Evolutionary conservation across 73 alveolate genomes (phyloP), one percentile per base, ranked within the genome.

Genomic region (Symbiodinium natans): DNA sequence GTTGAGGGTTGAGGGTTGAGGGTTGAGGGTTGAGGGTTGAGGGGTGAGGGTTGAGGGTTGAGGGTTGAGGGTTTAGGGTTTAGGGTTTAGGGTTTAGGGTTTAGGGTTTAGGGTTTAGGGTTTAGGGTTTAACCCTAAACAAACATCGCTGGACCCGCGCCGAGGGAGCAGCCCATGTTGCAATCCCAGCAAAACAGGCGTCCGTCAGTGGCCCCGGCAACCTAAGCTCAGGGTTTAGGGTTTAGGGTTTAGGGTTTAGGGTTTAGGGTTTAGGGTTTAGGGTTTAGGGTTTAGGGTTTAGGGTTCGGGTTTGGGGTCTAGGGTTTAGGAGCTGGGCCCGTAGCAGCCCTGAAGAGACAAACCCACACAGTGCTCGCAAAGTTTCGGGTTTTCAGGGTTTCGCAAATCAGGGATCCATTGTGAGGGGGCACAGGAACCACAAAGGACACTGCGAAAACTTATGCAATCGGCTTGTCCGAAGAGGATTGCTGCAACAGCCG

Each of bases 131-230:
- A 46, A 46, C 59, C 59, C 59, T 6, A 46, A 46, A 46, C 31
- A 9, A 11, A 4, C 74, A 19, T 3, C n/a, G n/a, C n/a, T n/a
- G n/a, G n/a, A n/a, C n/a, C n/a, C n/a, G n/a, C n/a, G n/a, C n/a
- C n/a, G n/a, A n/a, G n/a, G n/a, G 6, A 73, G 41, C 9, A 5
- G 56, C 96, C 96, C 96, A 89, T 89, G 48, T 83, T 40, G 96
- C 96, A 89, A n/a, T 89, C 96, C 96, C 96, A 89, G 52, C 96
- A 89, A 11, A 59, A 80, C 41, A 89, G 96, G 29, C 63, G 54
- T 13, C 96, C 96, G 34, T 89, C 96, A 3, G 96, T 68, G 75
- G 96, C 73, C 0, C 96, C 96, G 10, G 96, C 96, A 27, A 89
- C 96, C 95, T 9, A 23, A 0, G 2, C 0, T 3, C 5, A 21